These are phyloP conservation scores for Debaryomyces sp. DNA, from an alignment of 1,139 yeast genomes.

Conservation along the genomic window DNA sequence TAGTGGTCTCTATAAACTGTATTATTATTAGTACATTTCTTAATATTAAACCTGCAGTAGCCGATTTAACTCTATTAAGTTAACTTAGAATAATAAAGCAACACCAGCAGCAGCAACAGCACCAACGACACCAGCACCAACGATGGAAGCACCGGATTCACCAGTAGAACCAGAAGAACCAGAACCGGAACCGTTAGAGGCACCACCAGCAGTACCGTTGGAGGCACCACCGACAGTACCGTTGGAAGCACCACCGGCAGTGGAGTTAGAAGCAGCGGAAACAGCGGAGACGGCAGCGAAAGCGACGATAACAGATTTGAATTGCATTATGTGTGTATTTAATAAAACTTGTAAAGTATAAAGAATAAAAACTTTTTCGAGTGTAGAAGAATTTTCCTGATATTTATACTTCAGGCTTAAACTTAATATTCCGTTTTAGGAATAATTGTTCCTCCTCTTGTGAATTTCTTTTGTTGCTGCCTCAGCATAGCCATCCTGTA, in stretches of 20 bases:
- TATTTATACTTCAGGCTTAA: slow-evolving; percentile 3
- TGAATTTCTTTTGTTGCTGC: slow-evolving; percentile 1
- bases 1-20: slow-evolving; percentile 7
- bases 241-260: slow-evolving; percentile 7
- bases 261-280: slow-evolving; percentile 11
- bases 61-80: neutral
- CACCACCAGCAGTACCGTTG: slow-evolving; percentile 5
- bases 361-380: neutral
- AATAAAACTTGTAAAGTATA: slow-evolving; percentile 7
- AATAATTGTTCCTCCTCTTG: neutral
- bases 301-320: slow-evolving; percentile 12
- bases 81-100: slow-evolving; percentile 29
- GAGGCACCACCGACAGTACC: slow-evolving; percentile 9
- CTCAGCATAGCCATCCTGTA: slow-evolving; percentile 6
- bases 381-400: neutral
- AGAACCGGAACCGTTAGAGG: slow-evolving; percentile 18
- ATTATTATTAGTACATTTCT: slow-evolving; percentile 7
- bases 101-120: slow-evolving; percentile 37
- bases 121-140: slow-evolving; percentile 27
- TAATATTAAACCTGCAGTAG: neutral
- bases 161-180: slow-evolving; percentile 15
- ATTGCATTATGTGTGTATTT: slow-evolving; percentile 13
- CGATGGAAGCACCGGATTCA: slow-evolving; percentile 21
- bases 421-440: slow-evolving; percentile 1
- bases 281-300: slow-evolving; percentile 12